Evolutionary conservation across 345 rosid genomes (phyloP).

Genomic region (Lepidium didymum): DNA sequence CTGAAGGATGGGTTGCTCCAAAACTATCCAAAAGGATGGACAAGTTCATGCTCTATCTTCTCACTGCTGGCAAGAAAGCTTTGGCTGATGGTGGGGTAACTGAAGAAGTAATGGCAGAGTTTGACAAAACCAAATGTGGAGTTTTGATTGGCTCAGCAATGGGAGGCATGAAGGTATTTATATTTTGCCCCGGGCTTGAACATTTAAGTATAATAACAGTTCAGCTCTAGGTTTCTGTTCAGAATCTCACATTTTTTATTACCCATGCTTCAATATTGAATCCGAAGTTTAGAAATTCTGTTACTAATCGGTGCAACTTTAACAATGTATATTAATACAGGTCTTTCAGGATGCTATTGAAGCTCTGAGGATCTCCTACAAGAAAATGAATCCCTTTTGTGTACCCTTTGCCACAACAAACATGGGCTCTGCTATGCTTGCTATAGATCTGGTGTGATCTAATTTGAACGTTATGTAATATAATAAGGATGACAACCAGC

Average conservation of each 20-base stretch:
- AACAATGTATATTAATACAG: slow-evolving; percentile 32
- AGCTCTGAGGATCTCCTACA: slow-evolving; percentile 81
- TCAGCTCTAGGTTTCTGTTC: neutral
- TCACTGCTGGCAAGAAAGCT: slow-evolving; percentile 95
- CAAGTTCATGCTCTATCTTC: slow-evolving; percentile 89
- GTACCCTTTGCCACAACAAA: slow-evolving; percentile 96
- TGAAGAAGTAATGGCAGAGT: slow-evolving; percentile 66
- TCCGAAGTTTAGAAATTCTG: neutral
- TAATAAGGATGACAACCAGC: neutral
- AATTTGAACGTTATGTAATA: slow-evolving; percentile 9
- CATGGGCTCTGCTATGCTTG: slow-evolving; percentile 99
- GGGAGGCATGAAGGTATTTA: slow-evolving; percentile 94
- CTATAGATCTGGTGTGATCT: slow-evolving; percentile 80
- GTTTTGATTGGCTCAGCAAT: slow-evolving; percentile 89
- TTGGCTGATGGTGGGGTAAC: slow-evolving; percentile 80
- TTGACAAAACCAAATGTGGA: slow-evolving; percentile 80
- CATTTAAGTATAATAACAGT: neutral
- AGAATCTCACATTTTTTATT: neutral
- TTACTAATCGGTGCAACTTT: neutral
- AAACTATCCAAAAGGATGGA: slow-evolving; percentile 92
- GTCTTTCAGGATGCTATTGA: slow-evolving; percentile 87
- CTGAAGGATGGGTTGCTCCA: slow-evolving; percentile 87
- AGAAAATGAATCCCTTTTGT: slow-evolving; percentile 92
- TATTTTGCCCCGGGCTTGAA: neutral
- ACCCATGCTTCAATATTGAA: neutral